Evolutionary conservation across 2,329 filamentous ascomycete species (phyloP), one percentile per base, ranked within the genome.

Genomic region (Raffaelea albimanens): DNA sequence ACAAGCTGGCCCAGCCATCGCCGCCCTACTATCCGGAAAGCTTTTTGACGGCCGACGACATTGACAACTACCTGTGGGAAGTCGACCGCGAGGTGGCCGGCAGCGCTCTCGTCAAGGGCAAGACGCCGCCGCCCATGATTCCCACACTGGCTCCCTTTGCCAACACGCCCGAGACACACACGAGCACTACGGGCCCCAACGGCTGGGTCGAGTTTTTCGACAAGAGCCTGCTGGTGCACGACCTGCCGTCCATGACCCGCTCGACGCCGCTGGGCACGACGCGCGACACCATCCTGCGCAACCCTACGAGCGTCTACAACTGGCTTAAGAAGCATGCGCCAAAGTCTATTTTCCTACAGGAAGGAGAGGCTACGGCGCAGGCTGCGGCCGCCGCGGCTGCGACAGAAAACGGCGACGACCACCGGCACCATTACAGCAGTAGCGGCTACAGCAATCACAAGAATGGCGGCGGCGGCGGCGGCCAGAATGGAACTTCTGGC

Each of bases 241-340:
- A 55, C 34, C 50, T 55, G 45, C 53, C 55, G 8, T 58, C 61
- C 50, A 60, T 65, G 57, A 67, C 65, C 56, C 65, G 57, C 56
- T 62, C 62, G 48, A 60, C 61, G n/a, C 48, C 33, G 40, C 31
- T 23, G 22, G 38, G 18, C 36, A 43, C 80, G 47, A 65, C 67
- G 52, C 50, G 75, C 70, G 64, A 73, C 66, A 60, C 75, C 44
- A 72, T 75, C 23, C 65, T 88, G 21, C 78, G 78, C 45, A 97
- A 97, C 62, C 89, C 90, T 0, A 86, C 88, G 39, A 94, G 87
- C 50, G 90, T 95, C 3, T 94, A 95, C 68, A 96, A 94, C 64
- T 98, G 93, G 93, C 77, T 98, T 13, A 79, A 87, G 53, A 82
- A 87, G 60, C 76, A 95, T 64, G 83, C 87, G 50, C 86, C 89